Percentiles rank a stretch among this genome's conserved stretches.
These are phyloP conservation scores for Dinochytrium kinnereticum DNA, from an alignment of 371 early-diverging fungal species.

Conservation along the genomic window DNA sequence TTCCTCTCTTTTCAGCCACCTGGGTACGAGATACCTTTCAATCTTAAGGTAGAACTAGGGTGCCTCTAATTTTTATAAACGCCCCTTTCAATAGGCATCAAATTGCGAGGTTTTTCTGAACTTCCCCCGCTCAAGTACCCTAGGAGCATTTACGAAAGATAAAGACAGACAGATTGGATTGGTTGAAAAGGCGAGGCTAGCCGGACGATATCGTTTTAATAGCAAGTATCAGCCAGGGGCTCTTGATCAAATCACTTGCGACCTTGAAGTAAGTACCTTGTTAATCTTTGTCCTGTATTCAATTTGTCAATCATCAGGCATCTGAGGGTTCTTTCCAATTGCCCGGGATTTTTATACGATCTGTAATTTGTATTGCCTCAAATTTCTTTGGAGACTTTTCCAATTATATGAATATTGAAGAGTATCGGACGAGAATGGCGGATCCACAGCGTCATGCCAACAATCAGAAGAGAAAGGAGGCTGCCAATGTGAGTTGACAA, in stretches of 20 bases:
- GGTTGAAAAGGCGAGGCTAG: constrained; percentile 57
- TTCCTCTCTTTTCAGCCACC: constrained; percentile 71
- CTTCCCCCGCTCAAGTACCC: constrained; percentile 71
- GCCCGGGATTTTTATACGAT: constrained; percentile 74
- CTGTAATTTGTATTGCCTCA: constrained; percentile 73
- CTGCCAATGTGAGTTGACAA: constrained; percentile 57
- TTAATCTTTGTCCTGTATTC: too few species aligned
- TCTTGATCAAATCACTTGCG: constrained; percentile 67
- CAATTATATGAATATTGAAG: constrained; percentile 74
- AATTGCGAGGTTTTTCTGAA: constrained; percentile 61
- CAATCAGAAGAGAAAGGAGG: constrained; percentile 60
- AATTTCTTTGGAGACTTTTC: constrained; percentile 79
- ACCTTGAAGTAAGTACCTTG: constrained; percentile 59
- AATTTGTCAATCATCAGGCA: not conserved
- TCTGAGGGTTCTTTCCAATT: constrained; percentile 43
- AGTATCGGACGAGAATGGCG: constrained; percentile 65
- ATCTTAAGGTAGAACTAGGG: constrained; percentile 64
- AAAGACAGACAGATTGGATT: constrained; percentile 64
- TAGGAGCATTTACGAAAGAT: constrained; percentile 68
- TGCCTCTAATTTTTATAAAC: too few species aligned
- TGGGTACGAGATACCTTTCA: constrained; percentile 61
- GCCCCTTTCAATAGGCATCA: constrained; percentile 48
- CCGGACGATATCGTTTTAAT: constrained; percentile 61
- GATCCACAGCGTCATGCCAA: constrained; percentile 57
- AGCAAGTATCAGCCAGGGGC: constrained; percentile 57